Conservation (phyloP, 192 early-diverging fungal genomes). For the Rhizophagus sp. region DNA sequence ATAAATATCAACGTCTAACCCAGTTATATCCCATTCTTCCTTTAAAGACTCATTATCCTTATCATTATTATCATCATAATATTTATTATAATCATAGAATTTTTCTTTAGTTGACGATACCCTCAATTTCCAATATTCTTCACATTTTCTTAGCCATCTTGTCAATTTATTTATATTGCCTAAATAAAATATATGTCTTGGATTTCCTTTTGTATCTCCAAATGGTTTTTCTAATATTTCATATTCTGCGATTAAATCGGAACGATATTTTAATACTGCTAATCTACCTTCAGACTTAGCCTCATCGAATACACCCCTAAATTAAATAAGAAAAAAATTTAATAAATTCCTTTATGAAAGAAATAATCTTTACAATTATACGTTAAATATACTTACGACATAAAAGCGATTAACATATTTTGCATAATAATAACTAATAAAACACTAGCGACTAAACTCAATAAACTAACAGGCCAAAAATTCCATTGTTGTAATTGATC, state of each 20-base stretch:
- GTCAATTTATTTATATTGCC: background rate
- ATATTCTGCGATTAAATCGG: constrained; percentile 9
- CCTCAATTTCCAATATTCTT: constrained; percentile 4
- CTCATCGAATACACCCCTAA: constrained; percentile 13
- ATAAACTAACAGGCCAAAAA: constrained; percentile 12
- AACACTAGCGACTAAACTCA: constrained; percentile 1
- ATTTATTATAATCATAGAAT: background rate
- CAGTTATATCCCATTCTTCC: background rate
- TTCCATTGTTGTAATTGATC: constrained; percentile 13
- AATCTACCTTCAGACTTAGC: background rate
- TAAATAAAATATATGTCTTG: constrained; percentile 6
- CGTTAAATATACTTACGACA: constrained; percentile 9
- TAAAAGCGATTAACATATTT: constrained; percentile 27
- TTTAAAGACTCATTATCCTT: background rate
- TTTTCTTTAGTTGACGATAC: background rate
- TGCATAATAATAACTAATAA: constrained; percentile 25
- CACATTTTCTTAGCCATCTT: background rate
- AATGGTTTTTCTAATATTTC: constrained; percentile 20
- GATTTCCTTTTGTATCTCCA: background rate
- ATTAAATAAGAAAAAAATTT: background rate
- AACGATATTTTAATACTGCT: constrained; percentile 1
- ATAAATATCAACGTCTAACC: background rate
- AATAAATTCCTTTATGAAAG: background rate
- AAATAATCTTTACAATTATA: background rate
- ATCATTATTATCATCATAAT: background rate